Evolutionary conservation across 306 rosid genomes (phyloP).

Genomic region (Sophora flavescens): DNA sequence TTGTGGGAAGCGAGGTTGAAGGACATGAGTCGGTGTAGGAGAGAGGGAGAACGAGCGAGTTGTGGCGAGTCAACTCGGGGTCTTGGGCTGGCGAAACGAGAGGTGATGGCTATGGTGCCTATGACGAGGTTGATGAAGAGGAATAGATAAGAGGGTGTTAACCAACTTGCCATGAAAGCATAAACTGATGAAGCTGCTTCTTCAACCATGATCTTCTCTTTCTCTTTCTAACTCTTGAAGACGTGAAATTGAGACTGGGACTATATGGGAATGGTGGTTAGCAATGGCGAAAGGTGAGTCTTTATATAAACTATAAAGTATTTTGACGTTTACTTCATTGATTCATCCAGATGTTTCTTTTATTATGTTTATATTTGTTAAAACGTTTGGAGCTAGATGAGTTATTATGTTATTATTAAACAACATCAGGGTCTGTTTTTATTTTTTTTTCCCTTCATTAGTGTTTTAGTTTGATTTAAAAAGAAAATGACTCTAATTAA

Average conservation of each 20-base stretch:
- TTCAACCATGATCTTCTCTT: background rate
- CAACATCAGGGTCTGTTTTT: background rate
- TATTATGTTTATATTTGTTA: background rate
- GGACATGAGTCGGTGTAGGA: conserved; percentile 60
- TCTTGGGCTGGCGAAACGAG: conserved; percentile 51
- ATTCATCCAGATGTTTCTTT: background rate
- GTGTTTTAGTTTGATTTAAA: background rate
- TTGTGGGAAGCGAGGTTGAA: conserved; percentile 46
- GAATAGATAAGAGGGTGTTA: conserved; percentile 73
- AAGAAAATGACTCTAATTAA: too few relatives aligned
- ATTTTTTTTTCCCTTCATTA: background rate
- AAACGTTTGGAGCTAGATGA: background rate
- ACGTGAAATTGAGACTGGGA: too few relatives aligned
- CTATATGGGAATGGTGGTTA: background rate
- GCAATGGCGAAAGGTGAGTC: too few relatives aligned
- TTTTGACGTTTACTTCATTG: conserved; percentile 27
- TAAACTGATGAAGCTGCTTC: conserved; percentile 27
- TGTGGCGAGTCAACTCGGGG: conserved; percentile 24
- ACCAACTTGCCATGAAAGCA: conserved; percentile 52
- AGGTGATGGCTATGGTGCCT: conserved; percentile 57
- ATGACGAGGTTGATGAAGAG: conserved; percentile 74
- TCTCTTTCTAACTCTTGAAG: background rate
- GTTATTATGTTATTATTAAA: background rate
- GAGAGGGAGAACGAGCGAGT: conserved; percentile 57
- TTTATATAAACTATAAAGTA: background rate